Evolutionary conservation across 1,284 basidiomycete species (phyloP).

Genomic region (Porphyrellus sp.): DNA sequence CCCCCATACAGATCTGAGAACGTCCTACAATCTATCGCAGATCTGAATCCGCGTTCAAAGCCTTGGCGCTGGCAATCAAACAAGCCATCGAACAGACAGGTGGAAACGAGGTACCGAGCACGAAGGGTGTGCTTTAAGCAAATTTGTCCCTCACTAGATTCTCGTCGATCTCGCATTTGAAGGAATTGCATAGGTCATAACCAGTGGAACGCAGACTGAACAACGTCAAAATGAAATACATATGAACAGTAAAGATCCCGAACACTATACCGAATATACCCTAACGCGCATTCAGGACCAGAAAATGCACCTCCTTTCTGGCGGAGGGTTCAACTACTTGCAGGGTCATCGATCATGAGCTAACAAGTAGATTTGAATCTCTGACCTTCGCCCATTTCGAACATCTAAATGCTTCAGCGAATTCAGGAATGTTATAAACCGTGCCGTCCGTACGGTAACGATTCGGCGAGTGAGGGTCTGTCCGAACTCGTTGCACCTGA

Average conservation of each 20-base stretch:
- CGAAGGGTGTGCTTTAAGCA: slow-evolving; percentile 84
- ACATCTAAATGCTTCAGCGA: slow-evolving; percentile 76
- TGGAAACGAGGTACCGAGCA: slow-evolving; percentile 90
- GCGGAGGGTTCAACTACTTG: slow-evolving; percentile 60
- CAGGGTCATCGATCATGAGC: slow-evolving; percentile 9
- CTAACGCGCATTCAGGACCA: slow-evolving; percentile 43
- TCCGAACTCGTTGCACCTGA: slow-evolving; percentile 74
- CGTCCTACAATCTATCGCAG: slow-evolving; percentile 40
- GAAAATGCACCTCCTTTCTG: slow-evolving; percentile 64
- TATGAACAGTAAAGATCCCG: slow-evolving; percentile 9
- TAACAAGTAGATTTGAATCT: neutral
- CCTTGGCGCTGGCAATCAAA: slow-evolving; percentile 90
- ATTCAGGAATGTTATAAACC: slow-evolving; percentile 75
- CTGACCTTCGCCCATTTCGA: slow-evolving; percentile 63
- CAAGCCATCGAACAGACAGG: slow-evolving; percentile 92
- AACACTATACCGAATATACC: slow-evolving; percentile 11
- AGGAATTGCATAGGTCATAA: neutral
- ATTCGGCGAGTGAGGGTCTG: slow-evolving; percentile 86
- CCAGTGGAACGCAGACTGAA: neutral
- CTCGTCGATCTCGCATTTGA: neutral
- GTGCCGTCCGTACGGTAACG: slow-evolving; percentile 81
- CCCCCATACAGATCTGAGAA: neutral
- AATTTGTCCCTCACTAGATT: neutral
- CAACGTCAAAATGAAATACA: slow-evolving; percentile 18
- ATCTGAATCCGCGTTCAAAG: slow-evolving; percentile 97